Conservation (phyloP, 352 stramenopile species). For the Pythium folliculosum region DNA sequence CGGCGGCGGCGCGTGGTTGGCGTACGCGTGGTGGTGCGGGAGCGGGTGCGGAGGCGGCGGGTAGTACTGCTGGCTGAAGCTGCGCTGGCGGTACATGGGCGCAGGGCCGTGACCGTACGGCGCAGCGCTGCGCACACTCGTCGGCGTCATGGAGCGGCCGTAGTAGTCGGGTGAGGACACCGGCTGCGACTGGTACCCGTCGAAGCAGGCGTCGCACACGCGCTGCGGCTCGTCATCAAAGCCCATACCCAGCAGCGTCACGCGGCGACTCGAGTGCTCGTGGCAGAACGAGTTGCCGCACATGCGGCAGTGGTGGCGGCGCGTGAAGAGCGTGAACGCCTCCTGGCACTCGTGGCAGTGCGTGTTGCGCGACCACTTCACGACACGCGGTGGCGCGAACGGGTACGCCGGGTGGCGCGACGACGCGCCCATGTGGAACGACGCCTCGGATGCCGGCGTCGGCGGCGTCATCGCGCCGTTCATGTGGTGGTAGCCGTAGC, state of each 20-base stretch:
- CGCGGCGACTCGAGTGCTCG: slow-evolving; percentile 75
- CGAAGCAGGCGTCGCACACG: slow-evolving; percentile 87
- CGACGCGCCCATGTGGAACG: slow-evolving; percentile 24
- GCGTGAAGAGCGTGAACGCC: slow-evolving; percentile 81
- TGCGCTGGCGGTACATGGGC: slow-evolving; percentile 30
- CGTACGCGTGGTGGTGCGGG: slow-evolving; percentile 14
- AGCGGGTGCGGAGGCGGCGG: slow-evolving; percentile 19
- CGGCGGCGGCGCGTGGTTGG: slow-evolving; percentile 9
- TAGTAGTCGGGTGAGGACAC: slow-evolving; percentile 30
- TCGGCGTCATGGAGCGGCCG: slow-evolving; percentile 17
- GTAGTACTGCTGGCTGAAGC: slow-evolving; percentile 33
- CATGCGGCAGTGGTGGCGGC: slow-evolving; percentile 86
- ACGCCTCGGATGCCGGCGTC: slow-evolving; percentile 25
- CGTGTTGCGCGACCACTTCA: slow-evolving; percentile 81
- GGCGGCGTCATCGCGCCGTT: slow-evolving; percentile 28
- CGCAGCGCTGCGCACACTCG: slow-evolving; percentile 21
- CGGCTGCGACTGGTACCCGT: slow-evolving; percentile 60
- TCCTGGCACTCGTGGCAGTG: slow-evolving; percentile 87
- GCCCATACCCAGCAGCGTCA: slow-evolving; percentile 75
- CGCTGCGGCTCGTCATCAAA: slow-evolving; percentile 84
- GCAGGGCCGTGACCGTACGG: slow-evolving; percentile 10
- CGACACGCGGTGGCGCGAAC: slow-evolving; percentile 39
- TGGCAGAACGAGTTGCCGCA: slow-evolving; percentile 89
- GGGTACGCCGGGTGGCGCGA: slow-evolving; percentile 28
- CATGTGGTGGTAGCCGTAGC: slow-evolving; percentile 21